Evolutionary conservation across 371 early-diverging fungal genomes (phyloP), one percentile per base, ranked within the genome.

Genomic region (Haplosporangium sp.): DNA sequence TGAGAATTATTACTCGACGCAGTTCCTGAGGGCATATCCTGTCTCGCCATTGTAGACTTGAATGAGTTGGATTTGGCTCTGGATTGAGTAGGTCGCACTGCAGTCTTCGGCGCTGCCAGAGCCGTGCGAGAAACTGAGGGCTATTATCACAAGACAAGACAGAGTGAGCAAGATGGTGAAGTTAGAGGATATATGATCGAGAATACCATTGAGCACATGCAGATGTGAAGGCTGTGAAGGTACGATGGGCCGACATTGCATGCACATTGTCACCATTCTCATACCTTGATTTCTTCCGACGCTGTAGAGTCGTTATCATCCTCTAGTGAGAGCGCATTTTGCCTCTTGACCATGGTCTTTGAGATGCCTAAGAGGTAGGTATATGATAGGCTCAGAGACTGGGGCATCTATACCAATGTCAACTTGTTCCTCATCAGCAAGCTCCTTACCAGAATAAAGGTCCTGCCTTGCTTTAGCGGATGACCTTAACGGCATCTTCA

Each of bases 251-350:
- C 29, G 4, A 29, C 29, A 29, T 2, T 4, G 29, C 4, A 29
- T 29, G 29, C 29, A 29, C 29, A 2, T 29, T 29, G 29, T 29
- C 29, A 29, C 4, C 29, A 29, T 29, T 29, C 29, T 47, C 20
- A 18, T 74, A 68, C 68, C 61, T 62, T 75, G 43, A 12, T 70
- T 21, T 65, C 72, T 11, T 71, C 71, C 6, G 77, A 77, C 2
- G 64, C 77, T 43, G 77, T 77, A 6, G 77, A 69, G 16, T 77
- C 72, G 41, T 71, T 71, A 11, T 55, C 77, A 14, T 77, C 77
- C 20, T 77, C 77, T 4, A 72, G 77, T 3, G 77, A 77, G 13
- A 67, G 47, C 4, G 68, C 58, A 11, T 56, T 57, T n/a, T 77
- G 67, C 20, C 55, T 62, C 42, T 71, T 71, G 48, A 66, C 59